A percentile compares a stretch with the other conserved stretches of the same genome.
Conservation (phyloP, 2,329 filamentous ascomycete genomes). For the Ilyonectria mors-panacis region DNA sequence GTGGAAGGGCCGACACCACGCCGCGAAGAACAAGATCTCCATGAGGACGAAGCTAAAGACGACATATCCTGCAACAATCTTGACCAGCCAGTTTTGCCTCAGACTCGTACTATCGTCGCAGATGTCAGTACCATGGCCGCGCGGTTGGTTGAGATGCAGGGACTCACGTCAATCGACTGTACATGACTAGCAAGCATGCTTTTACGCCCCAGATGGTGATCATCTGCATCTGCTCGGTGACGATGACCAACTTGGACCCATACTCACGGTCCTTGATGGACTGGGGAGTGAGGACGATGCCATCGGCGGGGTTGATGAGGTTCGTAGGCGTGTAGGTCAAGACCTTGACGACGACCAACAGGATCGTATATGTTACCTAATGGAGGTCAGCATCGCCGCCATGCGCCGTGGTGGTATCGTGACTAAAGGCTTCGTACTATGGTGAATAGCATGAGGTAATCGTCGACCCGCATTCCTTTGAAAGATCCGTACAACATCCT, state of each 20-base stretch:
- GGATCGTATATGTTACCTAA: slow-evolving; percentile 39
- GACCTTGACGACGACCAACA: slow-evolving; percentile 44
- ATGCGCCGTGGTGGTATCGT: neutral
- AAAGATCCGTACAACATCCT: slow-evolving; percentile 59
- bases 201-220: slow-evolving; percentile 70
- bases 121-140: neutral
- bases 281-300: slow-evolving; percentile 60
- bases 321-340: slow-evolving; percentile 65
- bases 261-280: slow-evolving; percentile 58
- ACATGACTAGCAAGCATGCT: slow-evolving; percentile 67
- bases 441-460: slow-evolving; percentile 68
- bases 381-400: neutral
- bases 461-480: slow-evolving; percentile 65
- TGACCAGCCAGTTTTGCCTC: slow-evolving; percentile 60
- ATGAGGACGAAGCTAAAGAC: slow-evolving; percentile 60
- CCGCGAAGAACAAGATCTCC: slow-evolving; percentile 63
- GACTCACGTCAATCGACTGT: slow-evolving; percentile 64
- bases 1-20: slow-evolving; percentile 24
- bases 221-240: slow-evolving; percentile 74
- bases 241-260: slow-evolving; percentile 73
- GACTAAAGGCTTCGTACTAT: slow-evolving; percentile 54
- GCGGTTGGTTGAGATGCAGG: neutral
- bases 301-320: slow-evolving; percentile 66
- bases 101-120: slow-evolving; percentile 55
- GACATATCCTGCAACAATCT: slow-evolving; percentile 62